These are phyloP conservation scores for Coix lacrymajobi DNA, from an alignment of 176 grass and related monocot genomes.

Conservation along the genomic window DNA sequence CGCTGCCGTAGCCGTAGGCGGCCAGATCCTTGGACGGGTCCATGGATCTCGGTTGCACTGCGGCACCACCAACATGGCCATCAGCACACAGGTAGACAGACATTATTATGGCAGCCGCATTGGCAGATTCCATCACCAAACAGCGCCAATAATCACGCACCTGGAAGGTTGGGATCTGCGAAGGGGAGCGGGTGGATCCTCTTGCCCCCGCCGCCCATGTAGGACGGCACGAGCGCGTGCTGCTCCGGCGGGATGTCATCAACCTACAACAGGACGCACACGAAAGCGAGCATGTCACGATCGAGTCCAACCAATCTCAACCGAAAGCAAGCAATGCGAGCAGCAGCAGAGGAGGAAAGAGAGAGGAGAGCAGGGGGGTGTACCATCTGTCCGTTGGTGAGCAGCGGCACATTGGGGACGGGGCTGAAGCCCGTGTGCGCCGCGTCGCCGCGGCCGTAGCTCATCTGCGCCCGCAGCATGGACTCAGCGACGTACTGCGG, in stretches of 20 bases:
- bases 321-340: background rate
- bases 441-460: constrained; percentile 59
- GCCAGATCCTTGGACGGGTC: constrained; percentile 93
- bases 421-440: constrained; percentile 18
- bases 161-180: constrained; percentile 66
- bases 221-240: constrained; percentile 90
- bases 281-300: background rate
- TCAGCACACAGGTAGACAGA: background rate
- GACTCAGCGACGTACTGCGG: constrained; percentile 42
- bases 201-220: constrained; percentile 65
- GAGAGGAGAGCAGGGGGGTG: background rate
- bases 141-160: constrained; percentile 8
- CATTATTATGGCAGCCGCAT: background rate
- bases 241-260: constrained; percentile 93
- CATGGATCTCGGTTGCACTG: constrained; percentile 95
- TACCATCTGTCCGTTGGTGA: constrained; percentile 93
- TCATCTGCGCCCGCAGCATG: constrained; percentile 67
- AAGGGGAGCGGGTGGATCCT: constrained; percentile 89
- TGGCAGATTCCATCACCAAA: background rate
- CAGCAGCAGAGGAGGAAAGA: too few species aligned
- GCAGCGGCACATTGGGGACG: constrained; percentile 73
- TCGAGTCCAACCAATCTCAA: background rate
- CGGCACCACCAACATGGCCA: background rate
- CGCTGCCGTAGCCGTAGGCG: constrained; percentile 87
- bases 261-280: constrained; percentile 7